Percentiles rank a stretch among this genome's conserved stretches.
phyloP scores from a whole-genome alignment of 805 yeast genomes.

The Komagataella kurtzmanii region DNA sequence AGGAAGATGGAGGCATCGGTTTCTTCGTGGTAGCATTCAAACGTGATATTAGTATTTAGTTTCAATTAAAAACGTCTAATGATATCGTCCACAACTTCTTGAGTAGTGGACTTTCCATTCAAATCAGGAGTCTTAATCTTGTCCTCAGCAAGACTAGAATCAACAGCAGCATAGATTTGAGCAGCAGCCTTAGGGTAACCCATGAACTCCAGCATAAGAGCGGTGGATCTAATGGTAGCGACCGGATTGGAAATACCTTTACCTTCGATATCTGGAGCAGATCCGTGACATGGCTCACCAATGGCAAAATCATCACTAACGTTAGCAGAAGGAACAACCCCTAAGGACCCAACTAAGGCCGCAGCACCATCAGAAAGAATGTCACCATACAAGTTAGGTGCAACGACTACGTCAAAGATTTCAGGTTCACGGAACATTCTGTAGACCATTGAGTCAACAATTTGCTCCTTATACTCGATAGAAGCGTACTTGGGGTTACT shows the following conservation, averaged over 20 bases:
- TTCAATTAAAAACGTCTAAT: conserved; percentile 31
- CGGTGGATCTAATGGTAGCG: conserved; percentile 96
- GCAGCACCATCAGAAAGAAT: conserved; percentile 97
- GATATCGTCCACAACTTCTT: conserved; percentile 78
- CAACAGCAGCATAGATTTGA: conserved; percentile 86
- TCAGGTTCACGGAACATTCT: conserved; percentile 98
- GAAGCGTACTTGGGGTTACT: conserved; percentile 45
- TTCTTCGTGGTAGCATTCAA: conserved; percentile 93
- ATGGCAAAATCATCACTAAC: conserved; percentile 94
- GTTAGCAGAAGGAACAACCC: conserved; percentile 96
- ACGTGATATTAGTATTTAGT: conserved; percentile 14
- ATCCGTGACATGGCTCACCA: conserved; percentile 99
- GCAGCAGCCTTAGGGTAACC: conserved; percentile 87
- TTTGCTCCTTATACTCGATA: conserved; percentile 79
- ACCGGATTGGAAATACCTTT: conserved; percentile 90
- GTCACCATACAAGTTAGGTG: conserved; percentile 97
- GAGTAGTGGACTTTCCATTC: conserved; percentile 83
- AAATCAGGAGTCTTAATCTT: conserved; percentile 81
- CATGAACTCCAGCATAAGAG: conserved; percentile 93
- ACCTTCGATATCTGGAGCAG: conserved; percentile 98
- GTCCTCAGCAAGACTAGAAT: conserved; percentile 78
- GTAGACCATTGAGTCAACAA: conserved; percentile 98
- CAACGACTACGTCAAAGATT: conserved; percentile 94
- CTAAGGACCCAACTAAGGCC: conserved; percentile 92
- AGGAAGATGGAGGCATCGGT: conserved; percentile 96